Conservation (phyloP, 2,329 filamentous ascomycete species). For the Fonsecaea monophora region DNA sequence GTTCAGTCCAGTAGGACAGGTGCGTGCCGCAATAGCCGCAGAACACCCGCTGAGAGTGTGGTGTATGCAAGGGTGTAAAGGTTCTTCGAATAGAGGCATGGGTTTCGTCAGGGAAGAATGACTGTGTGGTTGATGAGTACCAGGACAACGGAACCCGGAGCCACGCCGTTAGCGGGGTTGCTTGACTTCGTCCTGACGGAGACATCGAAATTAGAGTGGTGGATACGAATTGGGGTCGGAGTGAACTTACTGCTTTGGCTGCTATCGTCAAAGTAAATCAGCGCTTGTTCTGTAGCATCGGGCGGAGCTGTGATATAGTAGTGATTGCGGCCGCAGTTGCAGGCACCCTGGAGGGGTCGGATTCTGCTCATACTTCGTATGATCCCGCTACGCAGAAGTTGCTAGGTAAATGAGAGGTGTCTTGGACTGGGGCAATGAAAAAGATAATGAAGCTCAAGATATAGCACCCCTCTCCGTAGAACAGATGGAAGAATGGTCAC, state of each 20-base stretch:
- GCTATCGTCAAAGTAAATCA: conserved; percentile 77
- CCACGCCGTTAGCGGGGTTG: conserved; percentile 77
- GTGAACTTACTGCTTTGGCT: conserved; percentile 71
- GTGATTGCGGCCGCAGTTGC: conserved; percentile 83
- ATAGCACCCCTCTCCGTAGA: not conserved
- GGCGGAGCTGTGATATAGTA: conserved; percentile 76
- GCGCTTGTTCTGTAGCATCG: conserved; percentile 62
- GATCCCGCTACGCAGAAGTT: not conserved
- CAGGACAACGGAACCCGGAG: conserved; percentile 80
- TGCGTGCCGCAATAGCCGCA: conserved; percentile 92
- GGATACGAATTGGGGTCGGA: not conserved
- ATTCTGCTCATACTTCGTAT: conserved; percentile 29
- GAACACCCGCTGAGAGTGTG: conserved; percentile 74
- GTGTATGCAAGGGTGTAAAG: conserved; percentile 67
- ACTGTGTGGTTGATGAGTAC: conserved; percentile 77
- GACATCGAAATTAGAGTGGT: not conserved
- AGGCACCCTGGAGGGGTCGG: conserved; percentile 70
- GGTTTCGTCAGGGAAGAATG: conserved; percentile 80
- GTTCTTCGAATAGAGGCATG: conserved; percentile 69
- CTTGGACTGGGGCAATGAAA: not conserved
- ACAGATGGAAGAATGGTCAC: not conserved
- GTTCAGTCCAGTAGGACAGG: conserved; percentile 81
- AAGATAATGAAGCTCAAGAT: not conserved
- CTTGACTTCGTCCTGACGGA: conserved; percentile 65
- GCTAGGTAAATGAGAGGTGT: not conserved